Conservation (phyloP, 148 eudicot species). For the Dianthus caryophyllus region DNA sequence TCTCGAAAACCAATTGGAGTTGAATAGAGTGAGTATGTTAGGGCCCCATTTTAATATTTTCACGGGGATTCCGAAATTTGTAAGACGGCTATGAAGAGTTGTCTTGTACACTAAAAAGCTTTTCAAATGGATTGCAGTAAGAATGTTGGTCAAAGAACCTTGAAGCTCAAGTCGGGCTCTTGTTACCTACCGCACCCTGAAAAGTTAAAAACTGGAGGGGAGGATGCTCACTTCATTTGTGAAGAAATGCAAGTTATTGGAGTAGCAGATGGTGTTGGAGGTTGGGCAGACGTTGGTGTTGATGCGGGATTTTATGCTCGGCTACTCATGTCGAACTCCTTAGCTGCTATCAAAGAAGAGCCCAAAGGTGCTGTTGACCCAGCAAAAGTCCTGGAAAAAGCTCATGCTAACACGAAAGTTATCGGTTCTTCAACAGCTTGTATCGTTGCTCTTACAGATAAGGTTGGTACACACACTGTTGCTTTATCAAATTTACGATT, state of each 20-base stretch:
- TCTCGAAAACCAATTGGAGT: too few species aligned
- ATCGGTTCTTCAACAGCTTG: slow-evolving; percentile 92
- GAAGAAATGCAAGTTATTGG: slow-evolving; percentile 63
- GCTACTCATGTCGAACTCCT: slow-evolving; percentile 80
- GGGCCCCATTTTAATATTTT: too few species aligned
- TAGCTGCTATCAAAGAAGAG: slow-evolving; percentile 50
- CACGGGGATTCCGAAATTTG: too few species aligned
- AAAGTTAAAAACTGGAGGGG: slow-evolving; percentile 83
- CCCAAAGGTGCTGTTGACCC: slow-evolving; percentile 63
- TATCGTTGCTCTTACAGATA: slow-evolving; percentile 66
- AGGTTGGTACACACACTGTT: slow-evolving; percentile 39
- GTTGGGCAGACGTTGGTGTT: slow-evolving; percentile 90
- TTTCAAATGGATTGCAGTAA: slow-evolving; percentile 32
- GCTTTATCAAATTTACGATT: slow-evolving; percentile 9
- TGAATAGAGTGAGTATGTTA: too few species aligned
- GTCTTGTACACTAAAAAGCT: background rate
- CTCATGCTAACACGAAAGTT: slow-evolving; percentile 60
- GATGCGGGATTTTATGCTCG: slow-evolving; percentile 87
- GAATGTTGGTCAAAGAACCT: slow-evolving; percentile 24
- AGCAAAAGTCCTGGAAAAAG: slow-evolving; percentile 66
- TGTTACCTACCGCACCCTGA: slow-evolving; percentile 93
- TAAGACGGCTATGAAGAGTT: background rate
- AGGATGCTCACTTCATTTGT: slow-evolving; percentile 96
- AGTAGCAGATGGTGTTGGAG: slow-evolving; percentile 98
- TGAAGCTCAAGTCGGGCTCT: slow-evolving; percentile 72